These are phyloP conservation scores for Cyclotella cryptica DNA, from an alignment of 108 stramenopile species.

Conservation along the genomic window DNA sequence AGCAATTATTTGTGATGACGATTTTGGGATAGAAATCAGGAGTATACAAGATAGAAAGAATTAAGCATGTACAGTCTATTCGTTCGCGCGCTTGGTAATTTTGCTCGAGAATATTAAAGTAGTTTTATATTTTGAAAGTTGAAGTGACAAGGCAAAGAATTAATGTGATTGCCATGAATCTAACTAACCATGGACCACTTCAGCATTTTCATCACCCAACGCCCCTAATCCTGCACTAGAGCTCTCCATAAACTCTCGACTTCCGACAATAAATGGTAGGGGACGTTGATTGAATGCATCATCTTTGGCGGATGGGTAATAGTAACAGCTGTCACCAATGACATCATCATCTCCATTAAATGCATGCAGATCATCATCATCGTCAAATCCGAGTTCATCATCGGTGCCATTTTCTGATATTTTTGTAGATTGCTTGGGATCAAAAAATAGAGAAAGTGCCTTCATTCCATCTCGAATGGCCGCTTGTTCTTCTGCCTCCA, in stretches of 20 bases:
- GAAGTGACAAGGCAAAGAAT: too few species aligned
- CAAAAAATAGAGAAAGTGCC: conserved; percentile 39
- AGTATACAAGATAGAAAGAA: too few species aligned
- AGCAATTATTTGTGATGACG: too few species aligned
- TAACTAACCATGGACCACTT: neutral
- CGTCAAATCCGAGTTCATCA: neutral
- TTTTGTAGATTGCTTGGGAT: conserved; percentile 24
- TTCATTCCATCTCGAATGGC: conserved; percentile 47
- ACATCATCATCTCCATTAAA: conserved; percentile 26
- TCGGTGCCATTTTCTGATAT: neutral
- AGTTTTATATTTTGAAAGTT: too few species aligned
- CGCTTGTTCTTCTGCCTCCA: conserved; percentile 34
- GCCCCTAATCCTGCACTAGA: conserved; percentile 22
- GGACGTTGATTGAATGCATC: conserved; percentile 54
- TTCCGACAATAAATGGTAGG: conserved; percentile 49
- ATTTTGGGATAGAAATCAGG: too few species aligned
- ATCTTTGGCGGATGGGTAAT: conserved; percentile 33
- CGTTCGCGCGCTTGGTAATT: too few species aligned
- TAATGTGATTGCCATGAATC: too few species aligned
- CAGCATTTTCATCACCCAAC: neutral
- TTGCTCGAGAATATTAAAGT: too few species aligned
- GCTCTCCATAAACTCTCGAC: conserved; percentile 54
- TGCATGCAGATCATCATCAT: neutral
- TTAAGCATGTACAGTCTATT: too few species aligned
- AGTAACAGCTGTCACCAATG: conserved; percentile 43